phyloP scores from a whole-genome alignment of 345 rosid species.

The Rhizophora mangle region DNA sequence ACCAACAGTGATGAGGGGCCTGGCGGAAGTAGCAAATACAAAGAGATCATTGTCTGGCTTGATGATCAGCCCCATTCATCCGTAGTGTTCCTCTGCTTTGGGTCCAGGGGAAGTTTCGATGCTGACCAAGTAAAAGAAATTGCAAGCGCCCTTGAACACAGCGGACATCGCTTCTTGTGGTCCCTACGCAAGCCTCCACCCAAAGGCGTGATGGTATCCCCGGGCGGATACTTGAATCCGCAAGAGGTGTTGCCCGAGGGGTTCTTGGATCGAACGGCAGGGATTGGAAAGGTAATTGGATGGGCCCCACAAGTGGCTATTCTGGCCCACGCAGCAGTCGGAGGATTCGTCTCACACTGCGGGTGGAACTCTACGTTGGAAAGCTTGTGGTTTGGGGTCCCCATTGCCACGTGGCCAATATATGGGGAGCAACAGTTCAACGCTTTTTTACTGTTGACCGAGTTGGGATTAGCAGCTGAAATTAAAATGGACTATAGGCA shows the following conservation, averaged over 20 bases:
- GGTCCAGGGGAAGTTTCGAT: conserved; percentile 55
- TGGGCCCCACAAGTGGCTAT: conserved; percentile 53
- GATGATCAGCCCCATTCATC: conserved; percentile 44
- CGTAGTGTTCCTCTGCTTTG: conserved; percentile 64
- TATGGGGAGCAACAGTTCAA: conserved; percentile 55
- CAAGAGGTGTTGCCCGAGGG: conserved; percentile 39
- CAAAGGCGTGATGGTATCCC: conserved; percentile 9
- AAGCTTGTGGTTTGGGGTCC: conserved; percentile 50
- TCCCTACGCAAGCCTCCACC: conserved; percentile 35
- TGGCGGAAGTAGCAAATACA: neutral
- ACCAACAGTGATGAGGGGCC: too few relatives aligned
- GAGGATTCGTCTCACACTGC: conserved; percentile 69
- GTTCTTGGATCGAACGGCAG: conserved; percentile 36
- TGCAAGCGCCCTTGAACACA: conserved; percentile 43
- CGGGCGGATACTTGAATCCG: conserved; percentile 18
- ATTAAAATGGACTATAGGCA: conserved; percentile 41
- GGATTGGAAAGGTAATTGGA: conserved; percentile 35
- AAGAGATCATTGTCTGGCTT: conserved; percentile 48
- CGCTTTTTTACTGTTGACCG: conserved; percentile 43
- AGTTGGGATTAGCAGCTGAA: conserved; percentile 43
- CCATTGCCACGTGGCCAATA: conserved; percentile 50
- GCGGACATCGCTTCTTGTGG: conserved; percentile 49
- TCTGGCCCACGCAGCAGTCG: conserved; percentile 37
- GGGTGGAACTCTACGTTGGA: conserved; percentile 60
- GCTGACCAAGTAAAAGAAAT: conserved; percentile 43